Conservation (phyloP, 1,139 yeast genomes). For the Yamadazyma sp. region DNA sequence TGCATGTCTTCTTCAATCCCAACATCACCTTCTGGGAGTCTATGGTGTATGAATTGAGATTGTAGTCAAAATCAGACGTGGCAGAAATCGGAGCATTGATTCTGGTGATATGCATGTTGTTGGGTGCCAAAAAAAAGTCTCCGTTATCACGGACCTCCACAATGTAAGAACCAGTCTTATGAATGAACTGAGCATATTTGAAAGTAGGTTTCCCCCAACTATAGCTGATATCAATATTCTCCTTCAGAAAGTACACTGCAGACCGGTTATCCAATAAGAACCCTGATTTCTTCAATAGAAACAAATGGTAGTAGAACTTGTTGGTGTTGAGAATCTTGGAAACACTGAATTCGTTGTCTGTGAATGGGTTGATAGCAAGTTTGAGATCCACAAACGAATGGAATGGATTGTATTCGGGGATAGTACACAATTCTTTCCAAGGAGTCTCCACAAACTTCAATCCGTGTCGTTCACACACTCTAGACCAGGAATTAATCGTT, state of each 20-base stretch:
- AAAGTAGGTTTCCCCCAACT: conserved; percentile 92
- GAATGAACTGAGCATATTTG: conserved; percentile 85
- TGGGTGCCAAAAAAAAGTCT: conserved; percentile 77
- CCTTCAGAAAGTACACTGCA: conserved; percentile 56
- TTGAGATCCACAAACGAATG: conserved; percentile 77
- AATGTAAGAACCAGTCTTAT: conserved; percentile 82
- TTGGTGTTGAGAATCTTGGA: conserved; percentile 48
- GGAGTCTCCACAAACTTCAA: conserved; percentile 88
- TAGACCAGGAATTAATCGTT: conserved; percentile 74
- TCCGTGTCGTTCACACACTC: conserved; percentile 85
- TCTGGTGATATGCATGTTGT: conserved; percentile 69
- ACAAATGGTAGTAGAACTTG: conserved; percentile 61
- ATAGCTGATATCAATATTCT: conserved; percentile 59
- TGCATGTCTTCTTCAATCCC: conserved; percentile 64
- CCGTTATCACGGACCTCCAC: conserved; percentile 87
- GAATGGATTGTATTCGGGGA: conserved; percentile 80
- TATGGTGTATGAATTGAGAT: conserved; percentile 32
- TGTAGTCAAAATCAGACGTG: conserved; percentile 15
- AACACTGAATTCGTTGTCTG: conserved; percentile 53
- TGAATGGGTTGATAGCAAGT: conserved; percentile 68
- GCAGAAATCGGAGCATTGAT: conserved; percentile 37
- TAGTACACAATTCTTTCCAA: conserved; percentile 78
- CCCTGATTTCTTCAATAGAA: conserved; percentile 64
- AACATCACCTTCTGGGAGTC: conserved; percentile 77
- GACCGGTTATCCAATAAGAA: conserved; percentile 84